Conservation (phyloP, 1,284 basidiomycete species). For the Sporisorium exsertum region DNA sequence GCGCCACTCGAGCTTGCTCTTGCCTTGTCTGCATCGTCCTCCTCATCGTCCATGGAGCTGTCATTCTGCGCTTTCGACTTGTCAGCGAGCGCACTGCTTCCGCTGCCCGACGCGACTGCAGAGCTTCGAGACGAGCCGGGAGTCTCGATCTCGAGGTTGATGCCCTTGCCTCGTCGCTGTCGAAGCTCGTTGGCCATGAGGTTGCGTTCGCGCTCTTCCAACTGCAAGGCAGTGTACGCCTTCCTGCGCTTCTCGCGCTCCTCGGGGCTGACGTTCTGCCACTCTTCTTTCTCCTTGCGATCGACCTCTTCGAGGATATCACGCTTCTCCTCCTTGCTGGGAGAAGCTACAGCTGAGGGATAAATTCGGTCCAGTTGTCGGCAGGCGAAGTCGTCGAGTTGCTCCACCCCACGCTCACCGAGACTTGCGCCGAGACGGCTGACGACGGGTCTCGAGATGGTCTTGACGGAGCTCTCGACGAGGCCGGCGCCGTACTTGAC, state of each 20-base stretch:
- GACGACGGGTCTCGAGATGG: constrained; percentile 85
- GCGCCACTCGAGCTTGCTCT: constrained; percentile 15
- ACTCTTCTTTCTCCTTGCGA: constrained; percentile 54
- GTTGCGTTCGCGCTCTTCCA: constrained; percentile 59
- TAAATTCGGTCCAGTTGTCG: constrained; percentile 80
- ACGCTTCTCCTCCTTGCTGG: constrained; percentile 56
- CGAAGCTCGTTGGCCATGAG: constrained; percentile 56
- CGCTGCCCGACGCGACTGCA: constrained; percentile 18
- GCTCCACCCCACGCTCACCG: constrained; percentile 74
- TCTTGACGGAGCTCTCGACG: constrained; percentile 85
- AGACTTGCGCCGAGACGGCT: constrained; percentile 74
- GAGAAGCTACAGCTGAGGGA: constrained; percentile 36
- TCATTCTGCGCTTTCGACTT: too few relatives aligned
- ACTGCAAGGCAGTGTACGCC: constrained; percentile 53
- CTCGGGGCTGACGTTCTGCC: constrained; percentile 55
- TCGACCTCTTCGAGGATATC: constrained; percentile 54
- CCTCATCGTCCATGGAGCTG: constrained; percentile 17
- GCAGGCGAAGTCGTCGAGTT: constrained; percentile 88
- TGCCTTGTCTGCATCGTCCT: constrained; percentile 11
- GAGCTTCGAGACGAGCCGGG: constrained; percentile 7
- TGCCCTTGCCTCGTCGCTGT: constrained; percentile 44
- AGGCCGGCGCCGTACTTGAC: constrained; percentile 90
- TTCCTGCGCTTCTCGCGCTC: constrained; percentile 55
- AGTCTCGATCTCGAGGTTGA: constrained; percentile 34
- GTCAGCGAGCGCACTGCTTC: constrained; percentile 6